Conservation (phyloP, 805 yeast species). For the Schwanniomyces yamadae region DNA sequence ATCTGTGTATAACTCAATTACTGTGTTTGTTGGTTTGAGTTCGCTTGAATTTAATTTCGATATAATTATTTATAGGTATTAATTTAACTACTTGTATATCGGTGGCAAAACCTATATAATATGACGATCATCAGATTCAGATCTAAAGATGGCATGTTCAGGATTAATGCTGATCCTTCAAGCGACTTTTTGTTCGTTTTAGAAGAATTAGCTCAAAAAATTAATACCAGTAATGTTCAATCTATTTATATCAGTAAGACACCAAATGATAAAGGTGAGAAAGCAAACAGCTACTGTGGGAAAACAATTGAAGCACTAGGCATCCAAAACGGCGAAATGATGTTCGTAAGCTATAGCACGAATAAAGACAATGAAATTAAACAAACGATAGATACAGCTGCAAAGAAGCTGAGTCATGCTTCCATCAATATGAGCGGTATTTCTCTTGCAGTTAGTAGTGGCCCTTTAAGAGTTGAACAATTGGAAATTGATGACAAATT, state of each 20-base stretch:
- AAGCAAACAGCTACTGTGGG: conserved; percentile 36
- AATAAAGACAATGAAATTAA: not conserved
- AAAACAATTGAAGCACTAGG: conserved; percentile 43
- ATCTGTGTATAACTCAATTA: too few relatives aligned
- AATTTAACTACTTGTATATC: too few relatives aligned
- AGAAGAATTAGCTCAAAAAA: conserved; percentile 33
- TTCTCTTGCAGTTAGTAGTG: conserved; percentile 1
- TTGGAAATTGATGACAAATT: conserved; percentile 64
- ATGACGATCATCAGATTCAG: conserved; percentile 63
- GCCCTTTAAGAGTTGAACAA: conserved; percentile 42
- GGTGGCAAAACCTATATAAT: too few relatives aligned
- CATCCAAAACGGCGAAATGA: conserved; percentile 58
- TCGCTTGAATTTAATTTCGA: too few relatives aligned
- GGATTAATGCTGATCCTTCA: conserved; percentile 52
- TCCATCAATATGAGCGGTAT: not conserved
- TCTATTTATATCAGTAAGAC: conserved; percentile 41
- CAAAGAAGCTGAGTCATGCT: not conserved
- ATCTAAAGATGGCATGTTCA: conserved; percentile 77
- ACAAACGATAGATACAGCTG: not conserved
- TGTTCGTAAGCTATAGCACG: conserved; percentile 32
- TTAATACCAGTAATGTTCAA: conserved; percentile 17
- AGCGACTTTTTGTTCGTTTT: conserved; percentile 47
- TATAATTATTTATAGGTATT: too few relatives aligned
- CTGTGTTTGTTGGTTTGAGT: too few relatives aligned
- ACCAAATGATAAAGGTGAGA: conserved; percentile 46